Percentiles rank a stretch among this genome's conserved stretches.
phyloP scores from a whole-genome alignment of 139 green algal species.

The Deuterostichococcus epilithicus region DNA sequence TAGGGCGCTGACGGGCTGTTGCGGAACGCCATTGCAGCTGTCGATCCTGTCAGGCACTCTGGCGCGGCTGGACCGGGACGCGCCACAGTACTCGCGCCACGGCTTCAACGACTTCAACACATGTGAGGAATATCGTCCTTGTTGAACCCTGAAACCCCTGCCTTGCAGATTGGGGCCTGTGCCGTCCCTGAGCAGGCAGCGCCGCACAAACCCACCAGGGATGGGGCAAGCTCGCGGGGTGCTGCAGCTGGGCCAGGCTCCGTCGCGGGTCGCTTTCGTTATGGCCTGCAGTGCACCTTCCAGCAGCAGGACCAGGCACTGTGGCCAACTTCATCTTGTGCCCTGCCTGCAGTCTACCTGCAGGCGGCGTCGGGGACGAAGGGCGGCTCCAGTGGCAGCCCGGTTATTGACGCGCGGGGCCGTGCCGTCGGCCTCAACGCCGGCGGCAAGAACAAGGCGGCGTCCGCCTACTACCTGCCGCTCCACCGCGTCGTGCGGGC shows the following conservation, averaged over 20 bases:
- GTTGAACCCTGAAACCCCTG: too few species aligned
- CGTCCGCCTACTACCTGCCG: conserved; percentile 86
- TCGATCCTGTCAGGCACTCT: conserved; percentile 87
- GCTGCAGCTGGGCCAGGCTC: neutral
- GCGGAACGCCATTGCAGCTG: conserved; percentile 60
- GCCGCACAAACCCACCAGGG: too few species aligned
- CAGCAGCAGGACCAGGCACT: too few species aligned
- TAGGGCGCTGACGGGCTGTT: too few species aligned
- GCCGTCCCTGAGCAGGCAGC: too few species aligned
- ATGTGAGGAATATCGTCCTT: conserved; percentile 24
- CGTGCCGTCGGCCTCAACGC: conserved; percentile 85
- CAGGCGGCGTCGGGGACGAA: conserved; percentile 84
- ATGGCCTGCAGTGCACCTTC: too few species aligned
- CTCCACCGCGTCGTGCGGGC: conserved; percentile 77
- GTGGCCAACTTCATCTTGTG: too few species aligned
- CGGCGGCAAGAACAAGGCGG: conserved; percentile 80
- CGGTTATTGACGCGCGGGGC: conserved; percentile 78
- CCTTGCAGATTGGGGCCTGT: too few species aligned
- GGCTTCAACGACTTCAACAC: conserved; percentile 95
- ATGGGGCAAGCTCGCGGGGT: too few species aligned
- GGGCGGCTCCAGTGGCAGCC: conserved; percentile 63
- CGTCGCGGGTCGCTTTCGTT: too few species aligned
- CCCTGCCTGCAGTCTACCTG: conserved; percentile 48
- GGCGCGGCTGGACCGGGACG: conserved; percentile 84
- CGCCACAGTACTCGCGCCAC: conserved; percentile 66